Conservation (phyloP, 2,329 filamentous ascomycete species). For the Curvularia sp. region DNA sequence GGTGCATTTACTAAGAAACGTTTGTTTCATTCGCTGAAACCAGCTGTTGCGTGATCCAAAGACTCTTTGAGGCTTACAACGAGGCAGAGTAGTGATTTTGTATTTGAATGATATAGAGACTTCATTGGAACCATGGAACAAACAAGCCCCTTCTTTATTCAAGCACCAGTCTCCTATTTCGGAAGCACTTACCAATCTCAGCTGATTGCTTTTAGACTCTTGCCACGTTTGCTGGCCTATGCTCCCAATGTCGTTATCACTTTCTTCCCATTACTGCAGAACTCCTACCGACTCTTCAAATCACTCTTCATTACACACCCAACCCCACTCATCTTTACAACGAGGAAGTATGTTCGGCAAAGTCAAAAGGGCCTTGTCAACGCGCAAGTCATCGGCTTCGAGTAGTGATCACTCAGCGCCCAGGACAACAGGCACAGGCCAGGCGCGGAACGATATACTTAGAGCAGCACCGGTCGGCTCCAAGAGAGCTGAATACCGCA, state of each 20-base stretch:
- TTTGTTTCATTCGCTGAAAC: background rate
- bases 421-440: conserved; percentile 9
- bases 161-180: background rate
- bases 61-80: background rate
- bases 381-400: conserved; percentile 20
- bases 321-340: conserved; percentile 8
- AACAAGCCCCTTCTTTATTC: background rate
- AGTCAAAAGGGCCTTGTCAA: conserved; percentile 27
- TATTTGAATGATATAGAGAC: background rate
- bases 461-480: conserved; percentile 9
- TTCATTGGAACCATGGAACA: background rate
- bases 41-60: background rate
- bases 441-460: conserved; percentile 5
- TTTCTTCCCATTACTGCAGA: conserved; percentile 10
- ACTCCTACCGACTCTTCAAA: conserved; percentile 6
- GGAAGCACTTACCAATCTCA: background rate
- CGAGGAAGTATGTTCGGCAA: conserved; percentile 21
- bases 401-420: conserved; percentile 11
- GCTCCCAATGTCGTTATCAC: conserved; percentile 25
- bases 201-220: background rate
- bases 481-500: conserved; percentile 21
- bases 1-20: background rate
- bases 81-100: background rate
- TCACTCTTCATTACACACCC: conserved; percentile 5
- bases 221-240: conserved; percentile 6